Percentiles rank a stretch among this genome's conserved stretches.
Evolutionary conservation across 1,139 yeast species (phyloP).

Genomic region (Blastobotrys aristatus): DNA sequence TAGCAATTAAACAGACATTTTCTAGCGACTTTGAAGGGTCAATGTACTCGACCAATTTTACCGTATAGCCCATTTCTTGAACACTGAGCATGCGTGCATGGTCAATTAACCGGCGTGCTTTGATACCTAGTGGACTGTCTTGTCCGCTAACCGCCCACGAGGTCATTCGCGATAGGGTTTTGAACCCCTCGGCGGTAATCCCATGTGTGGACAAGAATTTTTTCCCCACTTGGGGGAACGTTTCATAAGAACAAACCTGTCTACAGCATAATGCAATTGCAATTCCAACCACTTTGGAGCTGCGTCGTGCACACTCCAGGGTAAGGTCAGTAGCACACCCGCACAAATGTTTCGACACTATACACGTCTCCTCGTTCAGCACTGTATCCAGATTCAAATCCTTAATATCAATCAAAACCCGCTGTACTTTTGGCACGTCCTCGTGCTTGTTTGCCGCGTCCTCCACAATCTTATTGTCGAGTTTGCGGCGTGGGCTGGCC

Average conservation of each 20-base stretch:
- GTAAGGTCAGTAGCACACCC: conserved; percentile 93
- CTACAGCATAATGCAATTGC: conserved; percentile 93
- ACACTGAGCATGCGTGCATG: conserved; percentile 51
- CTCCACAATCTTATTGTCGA: conserved; percentile 60
- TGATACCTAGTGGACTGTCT: conserved; percentile 50
- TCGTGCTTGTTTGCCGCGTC: conserved; percentile 39
- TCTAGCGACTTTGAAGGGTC: conserved; percentile 58
- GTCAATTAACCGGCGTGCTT: conserved; percentile 69
- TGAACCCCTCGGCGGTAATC: conserved; percentile 42
- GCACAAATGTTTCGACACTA: conserved; percentile 82
- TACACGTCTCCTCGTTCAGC: conserved; percentile 38
- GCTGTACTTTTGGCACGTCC: conserved; percentile 37
- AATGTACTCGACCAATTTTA: conserved; percentile 56
- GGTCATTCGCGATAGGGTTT: conserved; percentile 55
- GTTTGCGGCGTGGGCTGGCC: conserved; percentile 70
- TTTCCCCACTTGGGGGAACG: conserved; percentile 43
- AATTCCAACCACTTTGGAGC: conserved; percentile 48
- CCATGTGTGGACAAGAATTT: conserved; percentile 31
- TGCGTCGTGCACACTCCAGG: conserved; percentile 59
- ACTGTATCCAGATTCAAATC: conserved; percentile 50
- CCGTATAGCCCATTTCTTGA: conserved; percentile 33
- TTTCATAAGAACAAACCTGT: conserved; percentile 68
- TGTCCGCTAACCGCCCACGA: conserved; percentile 85
- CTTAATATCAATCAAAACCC: conserved; percentile 72
- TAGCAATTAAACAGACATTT: conserved; percentile 50